Percentiles rank a stretch among this genome's conserved stretches.
Conservation (phyloP, 2,329 filamentous ascomycete species). For the Aaosphaeria arxii region DNA sequence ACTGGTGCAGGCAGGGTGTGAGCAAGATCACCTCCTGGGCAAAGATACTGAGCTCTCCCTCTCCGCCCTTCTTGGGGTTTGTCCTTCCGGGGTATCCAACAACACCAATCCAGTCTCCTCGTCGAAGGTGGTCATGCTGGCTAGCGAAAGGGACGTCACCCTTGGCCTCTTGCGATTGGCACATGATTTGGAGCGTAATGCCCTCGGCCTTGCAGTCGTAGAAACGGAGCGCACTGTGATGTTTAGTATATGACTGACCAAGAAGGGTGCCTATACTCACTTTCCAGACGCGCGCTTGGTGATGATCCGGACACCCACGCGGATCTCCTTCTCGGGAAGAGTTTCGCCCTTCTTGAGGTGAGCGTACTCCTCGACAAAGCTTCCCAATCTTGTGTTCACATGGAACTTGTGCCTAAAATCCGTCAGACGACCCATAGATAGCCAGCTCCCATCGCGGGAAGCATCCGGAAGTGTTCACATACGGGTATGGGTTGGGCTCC, state of each 20-base stretch:
- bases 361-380: constrained; percentile 76
- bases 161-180: constrained; percentile 75
- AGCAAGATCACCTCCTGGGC: constrained; percentile 82
- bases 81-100: constrained; percentile 82
- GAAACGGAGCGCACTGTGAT: constrained; percentile 20
- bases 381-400: constrained; percentile 74
- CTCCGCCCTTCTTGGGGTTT: constrained; percentile 82
- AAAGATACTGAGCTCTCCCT: constrained; percentile 92
- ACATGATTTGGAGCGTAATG: constrained; percentile 84
- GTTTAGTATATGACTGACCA: neutral
- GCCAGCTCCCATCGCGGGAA: constrained; percentile 53
- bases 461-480: neutral
- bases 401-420: constrained; percentile 71
- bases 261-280: constrained; percentile 8
- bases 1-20: constrained; percentile 85
- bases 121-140: constrained; percentile 83
- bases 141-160: constrained; percentile 72
- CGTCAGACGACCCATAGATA: constrained; percentile 30
- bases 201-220: constrained; percentile 63
- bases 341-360: constrained; percentile 85
- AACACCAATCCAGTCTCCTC: constrained; percentile 91
- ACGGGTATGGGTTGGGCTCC: constrained; percentile 62
- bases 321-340: constrained; percentile 70
- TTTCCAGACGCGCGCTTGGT: constrained; percentile 63
- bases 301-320: constrained; percentile 83